Evolutionary conservation across 768 basidiomycete genomes (phyloP).

Genomic region (Kwoniella pini): DNA sequence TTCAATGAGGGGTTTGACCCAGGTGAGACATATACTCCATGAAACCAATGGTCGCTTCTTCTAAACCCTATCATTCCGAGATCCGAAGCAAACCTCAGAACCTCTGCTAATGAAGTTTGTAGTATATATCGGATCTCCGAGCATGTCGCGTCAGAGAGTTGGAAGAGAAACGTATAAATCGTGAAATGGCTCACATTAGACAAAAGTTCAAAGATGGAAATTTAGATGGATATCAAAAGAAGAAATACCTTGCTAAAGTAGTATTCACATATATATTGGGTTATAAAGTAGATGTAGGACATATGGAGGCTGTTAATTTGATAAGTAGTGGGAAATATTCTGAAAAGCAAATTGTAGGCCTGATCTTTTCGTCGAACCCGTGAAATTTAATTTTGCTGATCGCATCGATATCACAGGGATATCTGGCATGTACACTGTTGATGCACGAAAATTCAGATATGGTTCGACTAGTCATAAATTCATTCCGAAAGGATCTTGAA

Average conservation of each 20-base stretch:
- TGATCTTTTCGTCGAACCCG: too few relatives aligned
- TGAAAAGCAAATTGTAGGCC: constrained; percentile 86
- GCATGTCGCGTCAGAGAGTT: constrained; percentile 94
- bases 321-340: constrained; percentile 94
- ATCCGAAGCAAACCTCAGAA: too few relatives aligned
- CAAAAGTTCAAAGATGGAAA: constrained; percentile 86
- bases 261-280: constrained; percentile 99
- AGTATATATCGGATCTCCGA: constrained; percentile 99
- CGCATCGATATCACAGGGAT: too few relatives aligned
- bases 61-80: too few relatives aligned
- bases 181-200: constrained; percentile 99
- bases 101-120: neutral
- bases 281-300: constrained; percentile 97
- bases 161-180: constrained; percentile 98
- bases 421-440: constrained; percentile 90
- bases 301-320: constrained; percentile 98
- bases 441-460: constrained; percentile 99
- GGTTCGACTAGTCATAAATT: constrained; percentile 93
- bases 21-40: constrained; percentile 63
- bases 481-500: constrained; percentile 94
- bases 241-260: constrained; percentile 90
- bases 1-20: constrained; percentile 87
- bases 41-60: too few relatives aligned
- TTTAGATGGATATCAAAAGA: constrained; percentile 58
- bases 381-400: too few relatives aligned